Percentiles rank a stretch among this genome's conserved stretches.
phyloP scores from a whole-genome alignment of 805 yeast species.

The Wickerhamomyces chaumierensis region DNA sequence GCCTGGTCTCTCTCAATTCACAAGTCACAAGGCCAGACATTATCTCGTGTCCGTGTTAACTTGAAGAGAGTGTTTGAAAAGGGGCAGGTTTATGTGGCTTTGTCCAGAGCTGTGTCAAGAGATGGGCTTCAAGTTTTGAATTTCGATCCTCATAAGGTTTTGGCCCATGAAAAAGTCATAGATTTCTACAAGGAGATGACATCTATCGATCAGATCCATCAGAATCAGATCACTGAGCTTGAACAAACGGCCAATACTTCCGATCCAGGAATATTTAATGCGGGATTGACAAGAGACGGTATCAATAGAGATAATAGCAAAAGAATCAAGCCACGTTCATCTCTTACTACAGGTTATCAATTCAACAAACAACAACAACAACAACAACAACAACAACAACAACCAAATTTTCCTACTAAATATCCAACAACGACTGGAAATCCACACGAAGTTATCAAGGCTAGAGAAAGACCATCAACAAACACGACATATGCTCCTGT shows the following conservation, averaged over 20 bases:
- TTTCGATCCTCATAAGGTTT: constrained; percentile 53
- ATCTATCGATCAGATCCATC: constrained; percentile 15
- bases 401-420: too few relatives aligned
- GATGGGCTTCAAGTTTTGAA: constrained; percentile 75
- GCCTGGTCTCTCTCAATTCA: constrained; percentile 97
- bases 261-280: neutral
- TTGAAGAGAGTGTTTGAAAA: constrained; percentile 67
- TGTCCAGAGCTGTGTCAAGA: constrained; percentile 79
- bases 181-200: constrained; percentile 49
- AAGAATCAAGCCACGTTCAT: neutral
- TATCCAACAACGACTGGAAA: too few relatives aligned
- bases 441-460: too few relatives aligned
- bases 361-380: too few relatives aligned
- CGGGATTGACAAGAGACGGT: neutral
- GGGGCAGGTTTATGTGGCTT: constrained; percentile 94
- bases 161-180: constrained; percentile 59
- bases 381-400: too few relatives aligned
- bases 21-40: constrained; percentile 90
- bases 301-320: neutral
- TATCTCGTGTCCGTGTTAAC: constrained; percentile 69
- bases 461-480: too few relatives aligned
- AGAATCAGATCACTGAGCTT: neutral
- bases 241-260: constrained; percentile 1
- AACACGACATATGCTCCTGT: too few relatives aligned
- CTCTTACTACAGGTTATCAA: too few relatives aligned